Base-by-base conservation (phyloP, 768 basidiomycete species). In the Mrakia blollopis region DNA sequence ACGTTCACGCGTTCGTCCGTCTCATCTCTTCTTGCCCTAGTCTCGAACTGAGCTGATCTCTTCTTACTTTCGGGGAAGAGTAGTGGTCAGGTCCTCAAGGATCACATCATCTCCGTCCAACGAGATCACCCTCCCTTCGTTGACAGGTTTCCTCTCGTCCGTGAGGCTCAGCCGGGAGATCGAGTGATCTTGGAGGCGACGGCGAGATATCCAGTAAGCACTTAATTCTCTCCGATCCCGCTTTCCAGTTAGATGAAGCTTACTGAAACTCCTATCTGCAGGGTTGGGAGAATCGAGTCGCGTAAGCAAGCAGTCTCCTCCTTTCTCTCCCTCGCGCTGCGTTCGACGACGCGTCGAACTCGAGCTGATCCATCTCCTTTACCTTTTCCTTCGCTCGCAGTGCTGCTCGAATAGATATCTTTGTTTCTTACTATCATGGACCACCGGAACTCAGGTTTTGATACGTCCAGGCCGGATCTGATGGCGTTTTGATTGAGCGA, bases 391-490 rank as follows among this genome's bases (percentile, higher is more conserved):
- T 63, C 21, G 1, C 5, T 5, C 6, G 37, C 65, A 68, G 65
- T 25, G 65, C 37, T 25, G 65, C 65, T 25, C 18, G 65, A 39
- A 68, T 68, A n/a, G 65, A 68, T 13, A 44, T 68, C 23, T 68
- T 39, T 23, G 37, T 68, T 23, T 35, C 65, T 21, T 68, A 68
- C 65, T 68, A 68, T 44, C 65, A 68, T 25, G 65, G 65, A 25
- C 65, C 65, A 13, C 35, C 35, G 37, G 57, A 57, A 14, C 57
- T 57, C 10, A 57, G 57, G 57, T 7, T 57, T 9, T 57, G 57
- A 57, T 28, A 4, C 28, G 25, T 28, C 28, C n/a, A 7, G 14
- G 47, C 47, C 21, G 3, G 47, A 50, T 50, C 44, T 47, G 16
- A 50, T 21, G 13, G 47, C 16, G 13, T 7, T 47, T 47, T 50